Evolutionary conservation across 1,284 basidiomycete species (phyloP).

Genomic region (Hemileia vastatrix): DNA sequence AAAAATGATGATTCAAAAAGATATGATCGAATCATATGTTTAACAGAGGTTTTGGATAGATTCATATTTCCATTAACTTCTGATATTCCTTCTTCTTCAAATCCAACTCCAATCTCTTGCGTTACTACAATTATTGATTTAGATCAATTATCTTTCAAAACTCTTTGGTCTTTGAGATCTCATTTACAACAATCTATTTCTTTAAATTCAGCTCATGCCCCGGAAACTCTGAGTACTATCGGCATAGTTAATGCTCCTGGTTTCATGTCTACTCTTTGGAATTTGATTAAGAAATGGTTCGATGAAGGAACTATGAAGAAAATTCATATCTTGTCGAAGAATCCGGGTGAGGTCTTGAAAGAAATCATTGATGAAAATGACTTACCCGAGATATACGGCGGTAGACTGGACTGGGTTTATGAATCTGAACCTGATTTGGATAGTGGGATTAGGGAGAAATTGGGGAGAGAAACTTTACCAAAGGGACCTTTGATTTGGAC

Average conservation of each 20-base stretch:
- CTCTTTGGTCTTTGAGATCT: slow-evolving; percentile 58
- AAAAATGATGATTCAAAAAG: slow-evolving; percentile 51
- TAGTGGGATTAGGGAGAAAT: too few relatives aligned
- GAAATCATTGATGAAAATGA: slow-evolving; percentile 54
- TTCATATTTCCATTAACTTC: background rate
- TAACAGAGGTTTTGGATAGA: slow-evolving; percentile 20
- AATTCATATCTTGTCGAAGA: slow-evolving; percentile 56
- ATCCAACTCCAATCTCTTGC: background rate
- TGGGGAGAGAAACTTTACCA: too few relatives aligned
- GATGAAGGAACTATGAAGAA: slow-evolving; percentile 50
- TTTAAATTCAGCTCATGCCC: slow-evolving; percentile 65
- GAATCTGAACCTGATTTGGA: too few relatives aligned
- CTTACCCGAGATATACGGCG: slow-evolving; percentile 58
- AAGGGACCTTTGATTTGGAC: too few relatives aligned
- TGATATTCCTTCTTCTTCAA: slow-evolving; percentile 4
- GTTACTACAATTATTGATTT: slow-evolving; percentile 63
- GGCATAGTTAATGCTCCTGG: slow-evolving; percentile 63
- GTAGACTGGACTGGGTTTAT: slow-evolving; percentile 25
- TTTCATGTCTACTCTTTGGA: slow-evolving; percentile 67
- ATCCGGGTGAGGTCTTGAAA: slow-evolving; percentile 51
- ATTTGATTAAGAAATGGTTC: slow-evolving; percentile 58
- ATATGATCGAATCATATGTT: slow-evolving; percentile 58
- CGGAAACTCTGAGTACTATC: slow-evolving; percentile 50
- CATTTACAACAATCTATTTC: slow-evolving; percentile 64
- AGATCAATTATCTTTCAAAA: slow-evolving; percentile 52